Conservation (phyloP, 352 stramenopile genomes). For the Thalassiosira ordinaria region DNA sequence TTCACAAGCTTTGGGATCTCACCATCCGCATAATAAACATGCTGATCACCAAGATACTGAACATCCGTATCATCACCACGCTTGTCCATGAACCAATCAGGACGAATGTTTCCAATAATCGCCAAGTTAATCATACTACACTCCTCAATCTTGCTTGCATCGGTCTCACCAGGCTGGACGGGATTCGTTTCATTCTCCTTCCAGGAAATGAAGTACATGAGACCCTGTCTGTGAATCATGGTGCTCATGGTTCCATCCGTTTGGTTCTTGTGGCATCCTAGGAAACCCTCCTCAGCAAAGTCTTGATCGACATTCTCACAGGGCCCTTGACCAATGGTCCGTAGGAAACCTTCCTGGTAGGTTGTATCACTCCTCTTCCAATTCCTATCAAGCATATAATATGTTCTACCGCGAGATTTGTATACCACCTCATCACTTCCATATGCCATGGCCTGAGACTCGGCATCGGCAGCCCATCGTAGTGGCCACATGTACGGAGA, state of each 20-base stretch:
- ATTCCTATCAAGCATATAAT: constrained; percentile 68
- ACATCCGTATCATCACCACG: constrained; percentile 57
- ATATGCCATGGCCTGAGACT: constrained; percentile 54
- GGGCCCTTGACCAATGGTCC: constrained; percentile 53
- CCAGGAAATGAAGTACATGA: constrained; percentile 67
- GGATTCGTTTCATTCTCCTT: constrained; percentile 35
- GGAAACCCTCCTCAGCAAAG: constrained; percentile 23
- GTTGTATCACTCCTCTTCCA: constrained; percentile 62
- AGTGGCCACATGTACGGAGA: constrained; percentile 70
- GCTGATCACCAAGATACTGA: constrained; percentile 66
- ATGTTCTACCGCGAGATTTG: constrained; percentile 40
- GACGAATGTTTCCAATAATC: constrained; percentile 62
- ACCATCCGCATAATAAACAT: constrained; percentile 53
- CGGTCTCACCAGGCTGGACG: constrained; percentile 36
- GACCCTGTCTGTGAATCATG: constrained; percentile 58
- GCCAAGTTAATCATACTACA: constrained; percentile 48
- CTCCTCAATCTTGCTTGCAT: constrained; percentile 49
- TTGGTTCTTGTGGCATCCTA: constrained; percentile 41
- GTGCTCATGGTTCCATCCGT: constrained; percentile 46
- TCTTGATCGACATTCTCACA: constrained; percentile 45
- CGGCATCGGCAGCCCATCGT: constrained; percentile 50
- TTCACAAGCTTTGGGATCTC: constrained; percentile 54
- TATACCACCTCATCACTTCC: constrained; percentile 56
- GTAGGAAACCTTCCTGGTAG: constrained; percentile 33
- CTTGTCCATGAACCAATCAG: constrained; percentile 64